Conservation (phyloP, 129 eudicot genomes). For the Centella asiatica region DNA sequence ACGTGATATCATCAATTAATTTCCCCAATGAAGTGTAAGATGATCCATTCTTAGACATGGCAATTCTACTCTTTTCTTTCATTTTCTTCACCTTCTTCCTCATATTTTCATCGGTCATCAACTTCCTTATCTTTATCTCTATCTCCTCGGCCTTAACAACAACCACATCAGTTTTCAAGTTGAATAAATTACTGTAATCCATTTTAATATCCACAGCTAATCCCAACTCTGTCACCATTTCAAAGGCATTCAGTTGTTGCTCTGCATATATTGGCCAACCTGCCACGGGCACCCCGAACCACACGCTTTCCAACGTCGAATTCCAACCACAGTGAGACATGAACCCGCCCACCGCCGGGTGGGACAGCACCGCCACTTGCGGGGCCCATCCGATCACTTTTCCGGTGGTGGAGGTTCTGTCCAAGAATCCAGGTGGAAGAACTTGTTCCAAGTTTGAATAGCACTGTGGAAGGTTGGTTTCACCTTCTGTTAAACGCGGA, state of each 20-base stretch:
- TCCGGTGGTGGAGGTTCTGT: background rate
- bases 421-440: background rate
- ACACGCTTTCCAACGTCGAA: background rate
- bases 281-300: conserved; percentile 4
- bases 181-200: background rate
- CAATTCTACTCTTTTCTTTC: background rate
- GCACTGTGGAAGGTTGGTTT: background rate
- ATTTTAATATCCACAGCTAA: background rate
- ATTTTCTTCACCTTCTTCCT: conserved; percentile 3
- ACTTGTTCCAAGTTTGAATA: background rate
- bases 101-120: background rate
- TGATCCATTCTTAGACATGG: background rate
- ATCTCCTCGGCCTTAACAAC: background rate
- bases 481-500: background rate
- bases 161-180: background rate
- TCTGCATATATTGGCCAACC: background rate
- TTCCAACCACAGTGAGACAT: conserved; percentile 6
- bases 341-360: background rate
- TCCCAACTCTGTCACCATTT: conserved; percentile 2
- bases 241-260: conserved; percentile 8
- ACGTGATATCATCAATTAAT: background rate
- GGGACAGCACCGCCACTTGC: background rate
- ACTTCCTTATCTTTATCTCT: background rate
- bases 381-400: conserved; percentile 4
- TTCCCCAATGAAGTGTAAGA: background rate